Base-by-base conservation (phyloP, 768 basidiomycete genomes). In the Lentinula sp. region DNA sequence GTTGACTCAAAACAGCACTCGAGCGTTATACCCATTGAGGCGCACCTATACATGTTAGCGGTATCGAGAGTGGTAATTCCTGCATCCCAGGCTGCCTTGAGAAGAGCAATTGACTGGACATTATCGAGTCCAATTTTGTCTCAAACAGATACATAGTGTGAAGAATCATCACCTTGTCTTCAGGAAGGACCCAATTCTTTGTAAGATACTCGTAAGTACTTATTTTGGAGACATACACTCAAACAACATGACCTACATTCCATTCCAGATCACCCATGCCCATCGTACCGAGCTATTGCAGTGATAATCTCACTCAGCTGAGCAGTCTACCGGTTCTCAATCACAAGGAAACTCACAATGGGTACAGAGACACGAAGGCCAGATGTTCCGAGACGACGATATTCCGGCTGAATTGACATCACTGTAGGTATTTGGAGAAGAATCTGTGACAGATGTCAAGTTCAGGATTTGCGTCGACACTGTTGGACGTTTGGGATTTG, bases 71-170 rank as follows among this genome's bases (percentile, higher is more conserved):
- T 65, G 34, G 51, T 65, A 32, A 65, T 70, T 3, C 78, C 79
- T 11, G 69, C 63, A 32, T 77, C 71, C 69, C 69, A 78, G 3
- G 78, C 78, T 9, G 69, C 67, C 61, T 76, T 76, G 54, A 79
- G 59, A 61, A 78, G 18, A 15, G 64, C 57, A 2, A 65, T 16
- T 9, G 63, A 43, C 48, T 66, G 50, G 68, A 63, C 16, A 72
- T 43, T 43, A 43, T n/a, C 13, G 55, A 0, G 71, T 68, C 16
- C 71, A 58, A 1, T 65, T 64, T 70, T 5, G 71, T 62, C 42
- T 70, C 65, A 66, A 71, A 74, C 5, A 67, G 21, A 65, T 70
- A 46, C 13, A 39, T 39, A 39, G 28, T 31, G 21, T 28, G 23
- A 43, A 23, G 18, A 10, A 42, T 9, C 16, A 37, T 42, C 0